Percentiles rank a stretch among this genome's conserved stretches.
Conservation (phyloP, 345 rosid genomes). For the Melaleuca quinquenervia region DNA sequence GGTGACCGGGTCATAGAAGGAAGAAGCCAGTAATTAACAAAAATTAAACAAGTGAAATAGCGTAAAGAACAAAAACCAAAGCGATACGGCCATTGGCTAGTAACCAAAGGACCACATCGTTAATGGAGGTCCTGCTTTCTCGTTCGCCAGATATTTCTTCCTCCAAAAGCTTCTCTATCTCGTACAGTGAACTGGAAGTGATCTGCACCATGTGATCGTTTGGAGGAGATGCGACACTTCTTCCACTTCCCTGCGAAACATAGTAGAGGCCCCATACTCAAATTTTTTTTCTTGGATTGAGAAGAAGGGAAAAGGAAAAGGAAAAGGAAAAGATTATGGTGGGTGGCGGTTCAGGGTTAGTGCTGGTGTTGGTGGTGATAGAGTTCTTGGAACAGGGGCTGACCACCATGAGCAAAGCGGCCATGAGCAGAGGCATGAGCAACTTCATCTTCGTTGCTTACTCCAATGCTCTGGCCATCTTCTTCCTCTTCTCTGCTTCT, state of each 20-base stretch:
- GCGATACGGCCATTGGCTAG: background rate
- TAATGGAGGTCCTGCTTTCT: background rate
- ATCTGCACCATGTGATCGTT: background rate
- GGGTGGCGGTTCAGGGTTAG: background rate
- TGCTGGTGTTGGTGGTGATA: conserved; percentile 11
- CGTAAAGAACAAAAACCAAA: background rate
- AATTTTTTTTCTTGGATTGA: background rate
- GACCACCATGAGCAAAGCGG: conserved; percentile 21
- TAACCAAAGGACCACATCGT: background rate
- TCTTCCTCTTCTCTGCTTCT: conserved; percentile 16
- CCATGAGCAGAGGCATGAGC: conserved; percentile 23
- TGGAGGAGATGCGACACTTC: background rate
- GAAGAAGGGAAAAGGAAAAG: background rate
- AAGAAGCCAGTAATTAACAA: background rate
- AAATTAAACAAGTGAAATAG: background rate
- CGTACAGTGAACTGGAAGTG: background rate
- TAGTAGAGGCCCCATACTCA: background rate
- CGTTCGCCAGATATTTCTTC: background rate
- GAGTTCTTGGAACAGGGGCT: conserved; percentile 20
- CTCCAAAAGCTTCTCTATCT: background rate
- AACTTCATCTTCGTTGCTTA: conserved; percentile 17
- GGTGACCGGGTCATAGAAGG: background rate
- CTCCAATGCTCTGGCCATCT: conserved; percentile 10
- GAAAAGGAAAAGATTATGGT: background rate
- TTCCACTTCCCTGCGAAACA: background rate